Evolutionary conservation across 306 rosid species (phyloP), one percentile per base, ranked within the genome.

Genomic region (Adenanthera pavonina): DNA sequence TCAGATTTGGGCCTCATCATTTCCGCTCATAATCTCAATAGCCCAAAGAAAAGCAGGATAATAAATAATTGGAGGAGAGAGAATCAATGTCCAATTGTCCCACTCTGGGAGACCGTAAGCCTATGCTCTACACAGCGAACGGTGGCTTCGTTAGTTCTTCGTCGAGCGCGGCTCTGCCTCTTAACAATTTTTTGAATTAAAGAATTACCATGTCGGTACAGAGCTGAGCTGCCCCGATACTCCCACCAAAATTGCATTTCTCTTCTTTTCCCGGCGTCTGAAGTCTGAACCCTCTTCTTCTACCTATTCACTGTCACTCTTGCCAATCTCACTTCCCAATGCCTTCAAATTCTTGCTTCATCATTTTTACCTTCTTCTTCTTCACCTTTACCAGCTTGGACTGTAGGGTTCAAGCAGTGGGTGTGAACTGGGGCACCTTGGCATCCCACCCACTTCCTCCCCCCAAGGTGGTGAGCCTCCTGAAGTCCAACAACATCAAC

Each of bases 341-440:
- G 97, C 75, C 85, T 78, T 77, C 86, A 61, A 78, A 74, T 81
- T 85, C 51, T 75, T 36, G 46, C 82, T 69, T 76, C 72, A 5
- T 73, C 84, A 25, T 71, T 51, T 2, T 85, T 43, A 34, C 84
- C 78, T 15, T 84, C 44, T 35, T 84, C 78, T 36, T 84, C 83
- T 65, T 83, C 79, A 35, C 75, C 79, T n/a, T 79, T 16, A 54
- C 48, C 60, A 54, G 47, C 88, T 35, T 80, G 53, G 17, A 13
- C 59, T 71, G 44, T 66, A 62, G 81, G n/a, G 80, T 81, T 38
- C 15, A 70, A 52, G 86, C 94, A 67, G 35, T 92, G 4, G 97
- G 97, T 36, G 90, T 95, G 53, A 93, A 93, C 92, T 92, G 99
- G 99, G 99, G 98, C n/a, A 86, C 91, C 68, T 53, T 78, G 78